phyloP scores from a whole-genome alignment of 768 basidiomycete species.

The Tricholoma matsutake region DNA sequence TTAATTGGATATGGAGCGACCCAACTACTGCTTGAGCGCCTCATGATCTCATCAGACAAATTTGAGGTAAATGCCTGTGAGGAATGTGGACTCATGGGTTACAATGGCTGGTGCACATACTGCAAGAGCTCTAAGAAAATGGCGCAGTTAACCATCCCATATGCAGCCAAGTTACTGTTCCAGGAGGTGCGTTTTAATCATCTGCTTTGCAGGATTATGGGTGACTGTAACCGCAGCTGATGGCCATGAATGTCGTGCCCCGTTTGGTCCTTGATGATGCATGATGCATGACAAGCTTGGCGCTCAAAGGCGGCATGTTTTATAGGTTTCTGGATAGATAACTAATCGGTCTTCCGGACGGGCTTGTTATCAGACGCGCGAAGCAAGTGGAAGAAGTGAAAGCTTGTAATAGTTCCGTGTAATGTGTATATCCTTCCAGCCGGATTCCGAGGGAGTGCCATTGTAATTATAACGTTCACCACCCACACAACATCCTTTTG shows the following conservation, averaged over 20 bases:
- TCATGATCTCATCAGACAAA: conserved; percentile 99
- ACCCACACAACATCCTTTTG: no score
- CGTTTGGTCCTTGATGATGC: conserved; percentile 86
- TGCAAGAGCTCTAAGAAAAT: conserved; percentile 98
- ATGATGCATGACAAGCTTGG: conserved; percentile 40
- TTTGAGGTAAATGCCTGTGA: conserved; percentile 97
- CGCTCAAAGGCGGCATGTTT: neutral
- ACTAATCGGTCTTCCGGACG: neutral
- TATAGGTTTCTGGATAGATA: neutral
- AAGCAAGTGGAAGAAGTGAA: neutral
- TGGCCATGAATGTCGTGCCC: conserved; percentile 97
- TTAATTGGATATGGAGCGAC: conserved; percentile 98
- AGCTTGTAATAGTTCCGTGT: neutral
- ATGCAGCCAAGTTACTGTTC: conserved; percentile 91
- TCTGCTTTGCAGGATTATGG: conserved; percentile 2
- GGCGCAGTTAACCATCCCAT: conserved; percentile 93
- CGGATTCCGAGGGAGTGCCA: no score
- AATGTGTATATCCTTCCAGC: neutral
- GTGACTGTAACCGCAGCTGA: conserved; percentile 50
- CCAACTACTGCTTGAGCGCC: conserved; percentile 89
- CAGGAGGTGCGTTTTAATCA: conserved; percentile 61
- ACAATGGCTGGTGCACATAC: conserved; percentile 95
- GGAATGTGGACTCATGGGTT: conserved; percentile 92
- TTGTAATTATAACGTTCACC: no score
- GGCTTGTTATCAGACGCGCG: neutral